Base-by-base conservation (phyloP, 768 basidiomycete species). In the Fistulinella prunicolor region DNA sequence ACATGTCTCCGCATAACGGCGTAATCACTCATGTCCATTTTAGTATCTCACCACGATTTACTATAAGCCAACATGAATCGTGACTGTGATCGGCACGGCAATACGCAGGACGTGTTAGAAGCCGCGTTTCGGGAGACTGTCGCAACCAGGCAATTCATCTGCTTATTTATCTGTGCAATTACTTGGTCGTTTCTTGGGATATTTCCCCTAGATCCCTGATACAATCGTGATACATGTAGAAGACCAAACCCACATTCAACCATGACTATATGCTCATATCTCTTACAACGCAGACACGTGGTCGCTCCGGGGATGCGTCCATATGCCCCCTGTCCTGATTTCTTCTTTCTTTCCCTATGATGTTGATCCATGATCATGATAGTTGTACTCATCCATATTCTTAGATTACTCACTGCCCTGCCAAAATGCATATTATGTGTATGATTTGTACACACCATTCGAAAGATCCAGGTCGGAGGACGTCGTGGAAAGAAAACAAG, bases 31-130 rank as follows among this genome's bases (percentile, higher is more conserved):
- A 68, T 51, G 26, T 20, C 51, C 51, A 26, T 52, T 47, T 24
- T 60, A 90, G 87, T 92, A 86, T 73, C 79, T 92, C 67, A 89
- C 89, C 38, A 90, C 86, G 42, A 81, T 92, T 61, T 91, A 82
- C 65, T 89, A 87, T 70, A 88, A 86, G 63, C 86, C 86, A 19
- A 80, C 79, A 56, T 81, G 56, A 64, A 32, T 37, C 40, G 43
- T 42, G 38, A 46, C 38, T 39, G n/a, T 36, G 56, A 40, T 42
- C 24, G 38, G 38, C 36, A 47, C 39, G 50, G 49, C 63, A 47
- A 43, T 35, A 51, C 59, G 62, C 61, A 50, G 60, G 60, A 49
- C 58, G 52, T 51, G 54, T 56, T 57, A 60, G 57, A 65, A 54
- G 54, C 46, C 53, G 47, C 45, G 38, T 38, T 44, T 44, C 41